Conservation (phyloP, 495 filamentous ascomycete genomes). For the Pyrenula massariospora region DNA sequence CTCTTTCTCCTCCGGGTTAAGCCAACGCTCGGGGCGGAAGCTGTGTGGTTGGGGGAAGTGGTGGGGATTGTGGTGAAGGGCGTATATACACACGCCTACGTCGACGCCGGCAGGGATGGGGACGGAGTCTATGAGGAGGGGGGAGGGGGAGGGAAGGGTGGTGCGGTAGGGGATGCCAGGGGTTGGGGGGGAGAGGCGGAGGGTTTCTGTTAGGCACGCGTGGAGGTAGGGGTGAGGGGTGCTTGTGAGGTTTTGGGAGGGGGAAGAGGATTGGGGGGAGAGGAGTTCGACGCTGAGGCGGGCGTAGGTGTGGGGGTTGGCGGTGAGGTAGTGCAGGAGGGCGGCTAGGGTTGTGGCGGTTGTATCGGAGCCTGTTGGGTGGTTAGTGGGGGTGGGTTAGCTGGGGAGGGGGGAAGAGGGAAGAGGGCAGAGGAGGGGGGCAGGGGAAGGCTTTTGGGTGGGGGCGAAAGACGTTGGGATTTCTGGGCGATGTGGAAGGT, state of each 20-base stretch:
- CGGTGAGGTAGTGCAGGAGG: background rate
- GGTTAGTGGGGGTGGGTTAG: too few relatives aligned
- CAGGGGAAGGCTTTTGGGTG: too few relatives aligned
- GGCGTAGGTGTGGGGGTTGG: background rate
- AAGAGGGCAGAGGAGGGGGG: too few relatives aligned
- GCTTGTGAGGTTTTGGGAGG: background rate
- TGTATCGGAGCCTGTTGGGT: background rate
- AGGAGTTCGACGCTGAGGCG: background rate
- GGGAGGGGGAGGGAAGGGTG: too few relatives aligned
- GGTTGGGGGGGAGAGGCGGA: background rate
- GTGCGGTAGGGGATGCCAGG: background rate
- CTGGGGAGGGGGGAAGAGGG: too few relatives aligned
- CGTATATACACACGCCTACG: background rate
- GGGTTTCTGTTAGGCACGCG: background rate
- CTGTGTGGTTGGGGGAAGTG: background rate
- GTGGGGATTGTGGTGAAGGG: background rate
- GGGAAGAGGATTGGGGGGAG: background rate
- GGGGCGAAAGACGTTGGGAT: background rate
- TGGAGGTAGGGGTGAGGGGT: background rate
- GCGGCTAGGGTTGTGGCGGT: background rate
- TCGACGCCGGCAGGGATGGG: too few relatives aligned
- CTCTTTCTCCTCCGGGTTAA: too few relatives aligned
- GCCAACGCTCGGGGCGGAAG: background rate
- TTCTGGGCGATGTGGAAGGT: background rate
- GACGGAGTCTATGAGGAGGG: too few relatives aligned